These are phyloP conservation scores for Venturiaceae sp. DNA, from an alignment of 2,329 filamentous ascomycete species.

Conservation along the genomic window DNA sequence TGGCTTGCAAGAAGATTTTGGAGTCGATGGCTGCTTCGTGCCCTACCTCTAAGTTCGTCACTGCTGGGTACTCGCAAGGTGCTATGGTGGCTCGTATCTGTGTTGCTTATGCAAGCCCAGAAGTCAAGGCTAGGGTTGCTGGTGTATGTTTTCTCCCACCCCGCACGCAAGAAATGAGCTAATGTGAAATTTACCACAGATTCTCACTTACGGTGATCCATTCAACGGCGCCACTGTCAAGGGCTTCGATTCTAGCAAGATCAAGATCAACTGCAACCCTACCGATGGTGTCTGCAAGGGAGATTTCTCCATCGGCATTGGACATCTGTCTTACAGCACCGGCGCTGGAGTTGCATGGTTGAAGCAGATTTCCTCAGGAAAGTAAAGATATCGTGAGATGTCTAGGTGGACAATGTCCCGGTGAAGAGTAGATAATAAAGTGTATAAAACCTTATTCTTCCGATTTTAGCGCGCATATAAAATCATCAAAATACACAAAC, in stretches of 20 bases:
- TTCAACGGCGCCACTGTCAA: background rate
- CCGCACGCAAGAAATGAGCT: background rate
- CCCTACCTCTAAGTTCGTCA: conserved; percentile 3
- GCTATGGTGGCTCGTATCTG: conserved; percentile 6
- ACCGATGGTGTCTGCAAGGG: conserved; percentile 2
- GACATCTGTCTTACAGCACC: conserved; percentile 4
- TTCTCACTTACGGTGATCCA: conserved; percentile 5
- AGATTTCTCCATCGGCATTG: conserved; percentile 1
- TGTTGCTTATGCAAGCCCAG: background rate
- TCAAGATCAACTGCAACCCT: conserved; percentile 6
- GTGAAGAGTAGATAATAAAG: too few relatives aligned
- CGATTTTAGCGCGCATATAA: too few relatives aligned
- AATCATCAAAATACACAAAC: too few relatives aligned
- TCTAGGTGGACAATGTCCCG: too few relatives aligned
- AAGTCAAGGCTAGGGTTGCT: background rate
- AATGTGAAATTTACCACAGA: background rate
- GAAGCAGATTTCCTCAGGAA: background rate
- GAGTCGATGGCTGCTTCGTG: background rate
- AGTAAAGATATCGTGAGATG: background rate
- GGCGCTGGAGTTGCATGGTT: background rate
- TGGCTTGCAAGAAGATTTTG: background rate
- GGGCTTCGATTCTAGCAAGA: background rate
- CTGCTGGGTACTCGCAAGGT: conserved; percentile 3
- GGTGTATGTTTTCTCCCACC: background rate
- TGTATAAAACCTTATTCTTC: too few relatives aligned